Evolutionary conservation across 768 basidiomycete species (phyloP), one percentile per base, ranked within the genome.

Genomic region (Lentinula detonsa): DNA sequence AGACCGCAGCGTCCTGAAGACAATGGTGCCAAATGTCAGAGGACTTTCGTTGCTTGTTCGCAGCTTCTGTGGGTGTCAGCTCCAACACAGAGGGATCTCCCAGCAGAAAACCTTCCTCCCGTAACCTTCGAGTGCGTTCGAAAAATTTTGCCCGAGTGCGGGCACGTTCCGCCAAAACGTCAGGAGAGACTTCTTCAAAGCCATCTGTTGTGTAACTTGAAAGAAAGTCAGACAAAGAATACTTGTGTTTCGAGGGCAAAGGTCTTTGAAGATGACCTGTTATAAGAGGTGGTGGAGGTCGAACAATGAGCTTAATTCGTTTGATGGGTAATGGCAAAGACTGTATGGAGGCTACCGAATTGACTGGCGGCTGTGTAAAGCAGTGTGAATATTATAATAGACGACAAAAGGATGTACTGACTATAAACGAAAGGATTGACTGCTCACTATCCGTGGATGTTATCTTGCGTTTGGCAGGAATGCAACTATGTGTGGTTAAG

Each of bases 191-290:
- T 33, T 84, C 80, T 40, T 80, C 74, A 56, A 78, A 83, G 37
- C 83, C 75, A 10, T 88, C 65, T 7, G 74, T 77, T 42, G 73
- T 73, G 68, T 88, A 95, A 0, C 92, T 91, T 0, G 76, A 72
- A 15, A 96, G 74, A 58, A 87, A 83, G 0, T 74, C 66, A 8
- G 74, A 64, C 9, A 95, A 71, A 1, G 89, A 88, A 0, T 78
- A 76, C 13, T 77, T 78, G 65, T 81, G 80, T 51, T 75, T 75
- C 0, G 85, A 74, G 0, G 74, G 72, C 0, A 81, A 77, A 1
- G 91, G 88, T 10, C 77, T 76, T 68, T 97, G 94, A 11, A 69
- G 69, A 0, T 89, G 93, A 70, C 87, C 82, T 11, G 91, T 83
- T 46, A 85, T 75, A 1, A 74, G 68, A 2, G 84, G 84, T 1